phyloP scores from a whole-genome alignment of 2,329 filamentous ascomycete species.

The Aspergillus awamori region DNA sequence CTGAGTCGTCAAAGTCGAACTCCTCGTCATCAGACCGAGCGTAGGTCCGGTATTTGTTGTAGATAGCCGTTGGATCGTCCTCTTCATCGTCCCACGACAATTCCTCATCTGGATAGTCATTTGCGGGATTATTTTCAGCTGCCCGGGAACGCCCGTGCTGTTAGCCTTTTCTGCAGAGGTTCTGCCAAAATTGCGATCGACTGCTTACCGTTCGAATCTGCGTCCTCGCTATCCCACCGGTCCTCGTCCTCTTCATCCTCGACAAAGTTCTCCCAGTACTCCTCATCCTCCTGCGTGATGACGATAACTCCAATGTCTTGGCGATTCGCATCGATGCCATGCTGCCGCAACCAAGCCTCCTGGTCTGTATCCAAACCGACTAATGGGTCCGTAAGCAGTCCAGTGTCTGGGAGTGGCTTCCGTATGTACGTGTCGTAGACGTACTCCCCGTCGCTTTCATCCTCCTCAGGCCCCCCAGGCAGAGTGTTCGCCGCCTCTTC shows the following conservation, averaged over 20 bases:
- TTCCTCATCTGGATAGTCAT: slow-evolving; percentile 56
- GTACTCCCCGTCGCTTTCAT: slow-evolving; percentile 56
- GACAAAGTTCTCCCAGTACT: slow-evolving; percentile 60
- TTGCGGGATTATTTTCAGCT: slow-evolving; percentile 55
- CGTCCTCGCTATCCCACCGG: slow-evolving; percentile 62
- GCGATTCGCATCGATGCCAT: slow-evolving; percentile 34
- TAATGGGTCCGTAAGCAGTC: slow-evolving; percentile 40
- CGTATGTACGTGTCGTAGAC: slow-evolving; percentile 66
- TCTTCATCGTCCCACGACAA: slow-evolving; percentile 52
- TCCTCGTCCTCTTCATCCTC: slow-evolving; percentile 57
- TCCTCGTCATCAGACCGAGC: slow-evolving; percentile 50
- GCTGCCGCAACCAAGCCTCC: slow-evolving; percentile 28
- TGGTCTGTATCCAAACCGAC: slow-evolving; percentile 32
- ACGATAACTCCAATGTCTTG: slow-evolving; percentile 46
- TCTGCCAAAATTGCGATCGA: background rate
- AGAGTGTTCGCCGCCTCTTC: background rate
- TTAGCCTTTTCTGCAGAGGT: background rate
- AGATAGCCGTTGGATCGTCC: slow-evolving; percentile 42
- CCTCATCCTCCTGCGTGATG: slow-evolving; percentile 48
- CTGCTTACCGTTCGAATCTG: slow-evolving; percentile 61
- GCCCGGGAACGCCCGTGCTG: slow-evolving; percentile 11
- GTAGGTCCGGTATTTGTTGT: slow-evolving; percentile 44
- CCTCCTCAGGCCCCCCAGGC: slow-evolving; percentile 30
- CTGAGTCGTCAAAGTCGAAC: slow-evolving; percentile 44
- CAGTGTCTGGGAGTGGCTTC: slow-evolving; percentile 41